A percentile compares a stretch with the other conserved stretches of the same genome.
phyloP scores from a whole-genome alignment of 2,329 filamentous ascomycete genomes.

The Cordyceps militaris region DNA sequence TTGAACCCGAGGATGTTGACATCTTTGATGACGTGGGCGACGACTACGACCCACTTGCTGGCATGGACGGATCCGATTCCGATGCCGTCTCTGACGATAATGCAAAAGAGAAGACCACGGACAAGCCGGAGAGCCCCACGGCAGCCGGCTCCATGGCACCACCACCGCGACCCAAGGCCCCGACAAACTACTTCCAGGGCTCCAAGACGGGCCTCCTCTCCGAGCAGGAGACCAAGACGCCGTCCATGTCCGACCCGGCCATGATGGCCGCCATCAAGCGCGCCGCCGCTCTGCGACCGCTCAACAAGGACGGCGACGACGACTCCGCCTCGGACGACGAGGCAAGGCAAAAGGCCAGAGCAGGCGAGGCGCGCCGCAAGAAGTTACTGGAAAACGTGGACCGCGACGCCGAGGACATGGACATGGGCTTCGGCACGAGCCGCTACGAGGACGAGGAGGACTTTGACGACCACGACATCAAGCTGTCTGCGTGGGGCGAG shows the following conservation, averaged over 20 bases:
- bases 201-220: slow-evolving; percentile 48
- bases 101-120: slow-evolving; percentile 24
- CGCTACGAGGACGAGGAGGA: slow-evolving; percentile 85
- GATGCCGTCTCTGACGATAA: slow-evolving; percentile 38
- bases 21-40: slow-evolving; percentile 61
- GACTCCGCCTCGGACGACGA: slow-evolving; percentile 31
- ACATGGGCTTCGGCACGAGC: slow-evolving; percentile 88
- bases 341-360: slow-evolving; percentile 35
- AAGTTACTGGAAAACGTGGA: slow-evolving; percentile 68
- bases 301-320: slow-evolving; percentile 29
- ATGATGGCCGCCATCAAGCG: slow-evolving; percentile 81
- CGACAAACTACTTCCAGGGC: slow-evolving; percentile 57
- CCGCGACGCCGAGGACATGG: slow-evolving; percentile 83
- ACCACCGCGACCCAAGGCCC: slow-evolving; percentile 30
- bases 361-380: slow-evolving; percentile 61
- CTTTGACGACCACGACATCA: slow-evolving; percentile 59
- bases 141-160: slow-evolving; percentile 35
- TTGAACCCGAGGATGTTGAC: slow-evolving; percentile 50
- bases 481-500: slow-evolving; percentile 58
- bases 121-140: slow-evolving; percentile 19
- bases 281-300: slow-evolving; percentile 59
- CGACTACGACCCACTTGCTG: slow-evolving; percentile 62
- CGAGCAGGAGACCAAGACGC: slow-evolving; percentile 42
- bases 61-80: slow-evolving; percentile 39
- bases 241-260: slow-evolving; percentile 64